Evolutionary conservation across 805 yeast species (phyloP).

Genomic region (Lipomyces anomalus): DNA sequence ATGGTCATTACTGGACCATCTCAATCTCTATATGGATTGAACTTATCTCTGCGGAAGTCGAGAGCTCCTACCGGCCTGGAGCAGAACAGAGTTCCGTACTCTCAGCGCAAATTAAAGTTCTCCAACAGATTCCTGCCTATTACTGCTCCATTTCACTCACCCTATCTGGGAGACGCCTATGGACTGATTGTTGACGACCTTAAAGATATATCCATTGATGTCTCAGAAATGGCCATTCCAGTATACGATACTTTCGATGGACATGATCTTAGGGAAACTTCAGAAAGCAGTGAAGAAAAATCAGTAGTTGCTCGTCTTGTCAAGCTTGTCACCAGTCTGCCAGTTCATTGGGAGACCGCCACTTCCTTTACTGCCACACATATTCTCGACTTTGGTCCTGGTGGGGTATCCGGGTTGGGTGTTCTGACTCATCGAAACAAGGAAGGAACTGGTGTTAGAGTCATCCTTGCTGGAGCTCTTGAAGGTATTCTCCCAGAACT

Average conservation of each 20-base stretch:
- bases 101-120: slow-evolving; percentile 90
- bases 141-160: slow-evolving; percentile 95
- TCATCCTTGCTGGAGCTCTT: slow-evolving; percentile 87
- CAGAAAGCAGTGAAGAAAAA: slow-evolving; percentile 34
- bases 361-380: slow-evolving; percentile 77
- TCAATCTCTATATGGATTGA: slow-evolving; percentile 92
- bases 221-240: slow-evolving; percentile 63
- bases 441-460: slow-evolving; percentile 96
- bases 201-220: slow-evolving; percentile 50
- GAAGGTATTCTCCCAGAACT: slow-evolving; percentile 71
- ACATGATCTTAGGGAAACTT: slow-evolving; percentile 54
- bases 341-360: slow-evolving; percentile 93
- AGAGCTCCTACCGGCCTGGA: slow-evolving; percentile 93
- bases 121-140: slow-evolving; percentile 92
- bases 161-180: slow-evolving; percentile 68
- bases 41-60: slow-evolving; percentile 83
- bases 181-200: slow-evolving; percentile 62
- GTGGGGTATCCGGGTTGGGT: slow-evolving; percentile 96
- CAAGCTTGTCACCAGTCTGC: slow-evolving; percentile 76
- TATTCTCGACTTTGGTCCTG: slow-evolving; percentile 96
- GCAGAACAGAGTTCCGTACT: slow-evolving; percentile 88
- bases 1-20: slow-evolving; percentile 97
- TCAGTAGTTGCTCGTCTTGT: slow-evolving; percentile 65
- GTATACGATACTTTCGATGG: slow-evolving; percentile 90
- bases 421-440: slow-evolving; percentile 93